These are phyloP conservation scores for Fusarium tricinctum DNA, from an alignment of 2,329 filamentous ascomycete species.

Conservation along the genomic window DNA sequence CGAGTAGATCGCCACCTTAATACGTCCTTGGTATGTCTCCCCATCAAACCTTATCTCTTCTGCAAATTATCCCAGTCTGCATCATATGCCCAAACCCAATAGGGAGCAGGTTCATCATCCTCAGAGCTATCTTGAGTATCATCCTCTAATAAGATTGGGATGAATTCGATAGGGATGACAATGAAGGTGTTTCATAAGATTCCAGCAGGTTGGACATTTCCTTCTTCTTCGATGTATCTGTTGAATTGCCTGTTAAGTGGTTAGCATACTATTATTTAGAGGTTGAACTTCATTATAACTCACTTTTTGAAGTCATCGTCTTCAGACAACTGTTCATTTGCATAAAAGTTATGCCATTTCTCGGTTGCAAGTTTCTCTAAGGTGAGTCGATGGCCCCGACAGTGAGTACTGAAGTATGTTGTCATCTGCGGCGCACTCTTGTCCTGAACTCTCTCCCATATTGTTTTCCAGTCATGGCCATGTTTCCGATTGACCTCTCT, in stretches of 20 bases:
- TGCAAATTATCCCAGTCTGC: constrained; percentile 32
- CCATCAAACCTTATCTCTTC: constrained; percentile 4
- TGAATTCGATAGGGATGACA: constrained; percentile 21
- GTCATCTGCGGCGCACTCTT: too few relatives aligned
- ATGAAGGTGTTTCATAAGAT: constrained; percentile 36
- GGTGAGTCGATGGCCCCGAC: background rate
- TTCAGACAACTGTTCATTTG: constrained; percentile 8
- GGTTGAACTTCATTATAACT: background rate
- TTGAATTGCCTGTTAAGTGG: constrained; percentile 30
- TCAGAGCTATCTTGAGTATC: background rate
- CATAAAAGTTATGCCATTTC: constrained; percentile 22
- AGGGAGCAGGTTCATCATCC: constrained; percentile 3
- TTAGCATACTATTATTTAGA: background rate
- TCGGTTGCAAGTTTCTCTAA: background rate
- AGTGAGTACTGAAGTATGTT: constrained; percentile 9
- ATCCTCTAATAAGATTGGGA: background rate
- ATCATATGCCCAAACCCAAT: constrained; percentile 44
- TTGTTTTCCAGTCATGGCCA: constrained; percentile 9
- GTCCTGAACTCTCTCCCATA: too few relatives aligned
- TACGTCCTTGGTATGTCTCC: constrained; percentile 33
- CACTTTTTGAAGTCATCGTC: constrained; percentile 24
- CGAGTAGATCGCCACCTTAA: constrained; percentile 27
- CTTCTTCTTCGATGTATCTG: background rate
- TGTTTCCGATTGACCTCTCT: constrained; percentile 14
- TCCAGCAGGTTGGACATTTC: constrained; percentile 1